A percentile compares a stretch with the other conserved stretches of the same genome.
Evolutionary conservation across 1,284 basidiomycete species (phyloP).

Genomic region (Trichosporon faecale): DNA sequence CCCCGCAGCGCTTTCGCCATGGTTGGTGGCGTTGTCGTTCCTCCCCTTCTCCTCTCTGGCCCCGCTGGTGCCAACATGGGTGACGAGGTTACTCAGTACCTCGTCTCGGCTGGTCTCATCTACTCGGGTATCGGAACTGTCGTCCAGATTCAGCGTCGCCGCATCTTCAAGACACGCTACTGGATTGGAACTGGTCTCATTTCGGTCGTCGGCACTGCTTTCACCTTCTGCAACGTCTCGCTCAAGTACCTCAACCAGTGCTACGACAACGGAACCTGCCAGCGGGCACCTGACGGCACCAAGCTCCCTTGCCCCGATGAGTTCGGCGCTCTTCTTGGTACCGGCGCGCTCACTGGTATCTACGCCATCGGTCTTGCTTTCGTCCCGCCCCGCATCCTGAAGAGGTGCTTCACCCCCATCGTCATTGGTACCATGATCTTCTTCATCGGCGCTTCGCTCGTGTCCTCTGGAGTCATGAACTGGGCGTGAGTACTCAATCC

Average conservation of each 20-base stretch:
- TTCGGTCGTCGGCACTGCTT: slow-evolving; percentile 35
- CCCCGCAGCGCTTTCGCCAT: slow-evolving; percentile 32
- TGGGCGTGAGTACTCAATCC: slow-evolving; percentile 28
- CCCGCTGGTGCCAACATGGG: slow-evolving; percentile 33
- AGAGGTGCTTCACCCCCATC: slow-evolving; percentile 38
- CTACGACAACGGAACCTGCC: slow-evolving; percentile 38
- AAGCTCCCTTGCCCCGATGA: slow-evolving; percentile 37
- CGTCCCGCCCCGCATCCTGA: slow-evolving; percentile 34
- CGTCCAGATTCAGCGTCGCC: slow-evolving; percentile 32
- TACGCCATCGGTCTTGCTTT: slow-evolving; percentile 36
- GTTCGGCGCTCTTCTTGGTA: slow-evolving; percentile 39
- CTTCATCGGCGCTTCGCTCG: slow-evolving; percentile 38
- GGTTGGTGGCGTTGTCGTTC: slow-evolving; percentile 38
- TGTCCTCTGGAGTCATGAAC: slow-evolving; percentile 36
- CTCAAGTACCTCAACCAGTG: slow-evolving; percentile 30
- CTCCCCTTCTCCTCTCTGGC: slow-evolving; percentile 35
- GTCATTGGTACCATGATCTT: slow-evolving; percentile 38
- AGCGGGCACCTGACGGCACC: slow-evolving; percentile 27
- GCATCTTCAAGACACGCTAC: slow-evolving; percentile 30
- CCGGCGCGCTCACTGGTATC: slow-evolving; percentile 31
- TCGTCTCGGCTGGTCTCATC: slow-evolving; percentile 38
- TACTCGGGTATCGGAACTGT: slow-evolving; percentile 36
- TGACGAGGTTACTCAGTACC: slow-evolving; percentile 32
- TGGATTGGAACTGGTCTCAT: slow-evolving; percentile 39
- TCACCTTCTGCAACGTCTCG: slow-evolving; percentile 38